A percentile compares a stretch with the other conserved stretches of the same genome.
These are phyloP conservation scores for Colletotrichum lentis DNA, from an alignment of 2,329 filamentous ascomycete species.

Conservation along the genomic window DNA sequence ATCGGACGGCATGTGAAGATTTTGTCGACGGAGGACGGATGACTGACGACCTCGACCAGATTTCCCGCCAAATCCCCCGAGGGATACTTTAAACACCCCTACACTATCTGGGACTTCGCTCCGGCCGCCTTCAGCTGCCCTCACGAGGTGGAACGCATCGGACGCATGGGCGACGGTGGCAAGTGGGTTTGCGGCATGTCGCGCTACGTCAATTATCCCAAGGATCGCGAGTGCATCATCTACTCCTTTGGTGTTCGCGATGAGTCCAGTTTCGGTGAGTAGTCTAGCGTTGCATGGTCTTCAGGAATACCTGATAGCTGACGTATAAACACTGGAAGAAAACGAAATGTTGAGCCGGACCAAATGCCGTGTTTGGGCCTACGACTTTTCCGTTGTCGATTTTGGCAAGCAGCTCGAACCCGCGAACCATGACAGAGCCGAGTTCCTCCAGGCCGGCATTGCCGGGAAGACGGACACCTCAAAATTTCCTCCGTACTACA, in stretches of 20 bases:
- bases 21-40: background rate
- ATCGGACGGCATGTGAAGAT: background rate
- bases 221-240: constrained; percentile 44
- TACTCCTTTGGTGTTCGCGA: constrained; percentile 51
- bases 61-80: constrained; percentile 39
- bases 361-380: constrained; percentile 50
- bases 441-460: constrained; percentile 48
- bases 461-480: constrained; percentile 42
- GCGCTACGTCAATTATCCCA: constrained; percentile 44
- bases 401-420: constrained; percentile 45
- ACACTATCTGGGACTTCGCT: constrained; percentile 52
- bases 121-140: constrained; percentile 52
- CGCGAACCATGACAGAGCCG: constrained; percentile 41
- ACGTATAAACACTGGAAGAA: constrained; percentile 40
- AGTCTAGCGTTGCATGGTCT: too few species aligned
- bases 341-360: constrained; percentile 50
- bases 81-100: constrained; percentile 43
- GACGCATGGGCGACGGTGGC: constrained; percentile 52
- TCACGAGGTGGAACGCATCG: constrained; percentile 51
- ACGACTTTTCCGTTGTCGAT: constrained; percentile 49
- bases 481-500: constrained; percentile 45
- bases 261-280: constrained; percentile 50
- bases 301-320: background rate
- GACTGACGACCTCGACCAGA: constrained; percentile 25
- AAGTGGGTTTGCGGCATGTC: constrained; percentile 55